Percentiles rank a stretch among this genome's conserved stretches.
Evolutionary conservation across 805 yeast species (phyloP).

Genomic region (Debaryomyces prosopidis): DNA sequence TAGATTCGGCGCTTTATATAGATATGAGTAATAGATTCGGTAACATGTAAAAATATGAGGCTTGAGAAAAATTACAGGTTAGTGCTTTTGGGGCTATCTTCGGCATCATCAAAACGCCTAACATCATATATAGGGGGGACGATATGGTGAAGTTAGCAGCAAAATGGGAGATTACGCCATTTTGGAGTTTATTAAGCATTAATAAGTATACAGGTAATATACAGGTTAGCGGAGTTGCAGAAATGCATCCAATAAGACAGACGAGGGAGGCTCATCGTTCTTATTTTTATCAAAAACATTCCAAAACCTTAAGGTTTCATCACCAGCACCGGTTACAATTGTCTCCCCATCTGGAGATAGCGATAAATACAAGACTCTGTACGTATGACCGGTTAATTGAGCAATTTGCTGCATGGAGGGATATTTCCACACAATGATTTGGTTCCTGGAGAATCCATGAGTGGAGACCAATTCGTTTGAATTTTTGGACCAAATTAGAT

Average conservation of each 20-base stretch:
- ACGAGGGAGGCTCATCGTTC: constrained; percentile 55
- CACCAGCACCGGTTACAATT: constrained; percentile 97
- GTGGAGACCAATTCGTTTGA: constrained; percentile 92
- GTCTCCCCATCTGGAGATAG: constrained; percentile 96
- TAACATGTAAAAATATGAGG: not conserved
- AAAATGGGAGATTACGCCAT: no score
- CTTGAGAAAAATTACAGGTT: not conserved
- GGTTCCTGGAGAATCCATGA: constrained; percentile 91
- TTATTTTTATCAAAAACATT: constrained; percentile 82
- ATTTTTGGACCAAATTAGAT: constrained; percentile 88
- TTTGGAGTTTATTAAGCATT: not conserved
- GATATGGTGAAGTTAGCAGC: not conserved
- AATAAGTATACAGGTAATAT: not conserved
- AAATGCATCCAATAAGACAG: constrained; percentile 71
- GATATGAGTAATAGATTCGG: not conserved
- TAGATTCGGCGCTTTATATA: not conserved
- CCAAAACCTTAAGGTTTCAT: constrained; percentile 95
- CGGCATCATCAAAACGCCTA: not conserved
- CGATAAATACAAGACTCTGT: constrained; percentile 84
- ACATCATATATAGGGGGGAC: not conserved
- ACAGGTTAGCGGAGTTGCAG: constrained; percentile 59
- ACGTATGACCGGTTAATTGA: constrained; percentile 90
- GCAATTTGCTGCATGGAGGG: constrained; percentile 92
- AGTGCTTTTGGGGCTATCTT: not conserved
- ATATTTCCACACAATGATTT: constrained; percentile 91